phyloP scores from a whole-genome alignment of 345 rosid genomes.

The Adansonia digitata region DNA sequence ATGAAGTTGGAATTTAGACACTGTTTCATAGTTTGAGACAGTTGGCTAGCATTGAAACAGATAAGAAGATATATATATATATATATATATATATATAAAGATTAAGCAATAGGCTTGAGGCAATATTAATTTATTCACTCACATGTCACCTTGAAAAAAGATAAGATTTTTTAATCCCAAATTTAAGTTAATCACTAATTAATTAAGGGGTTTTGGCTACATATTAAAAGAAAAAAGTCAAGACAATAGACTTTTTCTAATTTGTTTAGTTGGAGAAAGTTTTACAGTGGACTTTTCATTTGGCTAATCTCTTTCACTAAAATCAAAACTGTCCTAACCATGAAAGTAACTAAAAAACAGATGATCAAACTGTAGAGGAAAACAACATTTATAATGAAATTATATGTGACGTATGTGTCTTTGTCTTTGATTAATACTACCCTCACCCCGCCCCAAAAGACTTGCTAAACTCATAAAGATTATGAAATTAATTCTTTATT shows the following conservation, averaged over 20 bases:
- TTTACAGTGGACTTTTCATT: neutral
- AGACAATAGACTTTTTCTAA: constrained; percentile 19
- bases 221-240: constrained; percentile 17
- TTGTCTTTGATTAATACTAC: constrained; percentile 12
- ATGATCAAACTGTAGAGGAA: constrained; percentile 1
- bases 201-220: constrained; percentile 9
- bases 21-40: constrained; percentile 44
- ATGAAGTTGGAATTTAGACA: neutral
- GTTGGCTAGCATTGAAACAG: constrained; percentile 29
- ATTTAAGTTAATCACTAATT: neutral
- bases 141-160: constrained; percentile 21
- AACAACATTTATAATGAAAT: neutral
- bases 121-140: constrained; percentile 1
- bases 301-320: neutral
- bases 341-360: constrained; percentile 23
- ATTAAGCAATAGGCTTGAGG: neutral
- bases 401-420: constrained; percentile 17
- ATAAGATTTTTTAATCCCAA: constrained; percentile 14
- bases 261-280: constrained; percentile 13
- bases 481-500: neutral
- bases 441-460: no score
- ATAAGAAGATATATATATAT: neutral
- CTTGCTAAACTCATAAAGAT: neutral
- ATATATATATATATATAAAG: neutral
- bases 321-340: constrained; percentile 29